Evolutionary conservation across 257 asterid genomes (phyloP), one percentile per base, ranked within the genome.

Genomic region (Handroanthus guayacan): DNA sequence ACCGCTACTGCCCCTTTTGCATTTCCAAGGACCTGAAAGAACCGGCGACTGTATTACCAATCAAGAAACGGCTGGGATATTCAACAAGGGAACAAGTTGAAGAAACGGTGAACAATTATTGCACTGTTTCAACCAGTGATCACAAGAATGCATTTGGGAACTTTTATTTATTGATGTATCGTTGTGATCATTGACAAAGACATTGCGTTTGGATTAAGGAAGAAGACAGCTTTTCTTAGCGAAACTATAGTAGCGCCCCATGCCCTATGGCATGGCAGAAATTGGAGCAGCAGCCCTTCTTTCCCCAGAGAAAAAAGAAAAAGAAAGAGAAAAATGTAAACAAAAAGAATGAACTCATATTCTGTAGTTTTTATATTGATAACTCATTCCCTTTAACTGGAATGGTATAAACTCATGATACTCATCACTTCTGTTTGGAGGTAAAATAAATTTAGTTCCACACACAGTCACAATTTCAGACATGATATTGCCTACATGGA

Each of bases 1-100:
- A 91, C 97, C 20, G 97, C 97, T 25, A 89, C 91, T 25, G 97
- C 97, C 51, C 97, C 97, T 85, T 91, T 91, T 14, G 97, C 97
- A 69, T 91, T 91, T 61, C 97, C 97, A 37, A 91, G 95, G 62
- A 91, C 96, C 96, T 90, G 86, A 50, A 74, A 54, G 43, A 68
- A 17, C 11, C 13, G 37, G 3, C 48, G 39, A 64, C 16, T 2
- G n/a, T 31, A 48, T 76, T 14, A 67, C 74, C 64, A 50, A 50
- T 16, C 9, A 6, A 64, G 36, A 31, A 6, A 39, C n/a, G 10
- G 20, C 4, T 2, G 17, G 14, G 56, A 10, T 44, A 43, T 31
- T 34, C 61, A 44, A 16, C 48, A 38, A 16, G 61, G 37, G 11
- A 69, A 66, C 34, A 20, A 16, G 10, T 71, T 57, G 3, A 11